Evolutionary conservation across 2,329 filamentous ascomycete species (phyloP).

Genomic region (Apiospora aurea): DNA sequence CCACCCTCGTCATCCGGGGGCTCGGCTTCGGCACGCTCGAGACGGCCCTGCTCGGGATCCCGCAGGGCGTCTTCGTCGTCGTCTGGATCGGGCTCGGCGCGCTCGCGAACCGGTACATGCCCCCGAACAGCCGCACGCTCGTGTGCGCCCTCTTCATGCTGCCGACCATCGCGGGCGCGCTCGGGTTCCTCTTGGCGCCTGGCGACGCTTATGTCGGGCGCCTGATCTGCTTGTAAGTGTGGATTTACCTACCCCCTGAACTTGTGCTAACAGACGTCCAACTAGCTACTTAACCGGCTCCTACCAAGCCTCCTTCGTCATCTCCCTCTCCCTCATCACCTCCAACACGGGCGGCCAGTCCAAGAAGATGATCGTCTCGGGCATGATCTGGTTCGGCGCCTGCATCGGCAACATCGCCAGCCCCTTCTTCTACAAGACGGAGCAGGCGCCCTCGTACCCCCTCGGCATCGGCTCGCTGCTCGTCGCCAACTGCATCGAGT

Average conservation of each 20-base stretch:
- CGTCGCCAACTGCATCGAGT: conserved; percentile 53
- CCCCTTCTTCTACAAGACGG: conserved; percentile 52
- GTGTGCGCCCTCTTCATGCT: conserved; percentile 60
- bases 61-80: conserved; percentile 59
- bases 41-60: conserved; percentile 61
- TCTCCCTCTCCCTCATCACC: conserved; percentile 60
- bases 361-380: conserved; percentile 55
- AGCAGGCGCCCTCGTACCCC: conserved; percentile 54
- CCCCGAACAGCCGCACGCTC: conserved; percentile 56
- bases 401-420: conserved; percentile 56
- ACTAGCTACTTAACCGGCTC: conserved; percentile 54
- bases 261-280: not conserved
- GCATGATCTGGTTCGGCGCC: conserved; percentile 54
- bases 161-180: conserved; percentile 59
- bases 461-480: conserved; percentile 59
- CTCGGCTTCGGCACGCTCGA: conserved; percentile 50
- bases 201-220: conserved; percentile 49
- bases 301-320: conserved; percentile 59
- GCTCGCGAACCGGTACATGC: conserved; percentile 55
- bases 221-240: conserved; percentile 52
- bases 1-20: conserved; percentile 62
- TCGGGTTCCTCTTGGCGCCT: conserved; percentile 58
- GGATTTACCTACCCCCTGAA: not conserved
- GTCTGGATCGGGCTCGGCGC: conserved; percentile 60
- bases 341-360: conserved; percentile 56